Conservation (phyloP, 192 early-diverging fungal genomes). For the Tieghemiomyces parasiticus region DNA sequence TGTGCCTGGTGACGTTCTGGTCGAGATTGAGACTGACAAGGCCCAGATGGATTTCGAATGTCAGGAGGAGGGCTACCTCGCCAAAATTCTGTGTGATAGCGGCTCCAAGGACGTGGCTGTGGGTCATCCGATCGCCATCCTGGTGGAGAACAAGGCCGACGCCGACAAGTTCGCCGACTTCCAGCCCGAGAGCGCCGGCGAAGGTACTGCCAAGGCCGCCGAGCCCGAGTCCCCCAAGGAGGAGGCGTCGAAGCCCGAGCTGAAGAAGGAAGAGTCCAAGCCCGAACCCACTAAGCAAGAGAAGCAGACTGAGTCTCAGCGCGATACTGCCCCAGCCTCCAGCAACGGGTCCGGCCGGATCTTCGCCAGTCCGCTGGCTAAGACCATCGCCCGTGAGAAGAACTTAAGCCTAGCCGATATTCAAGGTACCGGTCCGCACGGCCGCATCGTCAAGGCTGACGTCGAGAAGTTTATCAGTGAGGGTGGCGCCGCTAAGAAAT, state of each 20-base stretch:
- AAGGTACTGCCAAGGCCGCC: conserved; percentile 7
- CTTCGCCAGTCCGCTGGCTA: conserved; percentile 74
- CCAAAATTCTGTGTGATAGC: conserved; percentile 73
- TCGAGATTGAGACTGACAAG: conserved; percentile 97
- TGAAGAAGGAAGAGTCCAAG: conserved; percentile 14
- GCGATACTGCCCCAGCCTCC: conserved; percentile 20
- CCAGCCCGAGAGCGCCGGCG: conserved; percentile 33
- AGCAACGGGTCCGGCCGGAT: conserved; percentile 43
- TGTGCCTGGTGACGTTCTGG: conserved; percentile 77
- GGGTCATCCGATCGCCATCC: conserved; percentile 74
- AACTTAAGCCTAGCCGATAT: conserved; percentile 59
- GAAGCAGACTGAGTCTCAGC: too few relatives aligned
- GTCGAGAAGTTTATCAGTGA: conserved; percentile 42
- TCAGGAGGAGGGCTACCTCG: conserved; percentile 89
- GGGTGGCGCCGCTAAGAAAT: conserved; percentile 8
- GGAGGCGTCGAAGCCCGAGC: conserved; percentile 22
- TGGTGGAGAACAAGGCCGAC: conserved; percentile 82
- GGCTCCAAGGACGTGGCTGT: conserved; percentile 84
- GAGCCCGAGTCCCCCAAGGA: conserved; percentile 16
- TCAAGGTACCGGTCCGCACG: conserved; percentile 74
- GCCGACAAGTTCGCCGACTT: conserved; percentile 79
- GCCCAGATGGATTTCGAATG: conserved; percentile 98
- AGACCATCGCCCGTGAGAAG: conserved; percentile 74
- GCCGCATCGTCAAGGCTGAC: conserved; percentile 86
- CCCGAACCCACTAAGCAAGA: too few relatives aligned